phyloP scores from a whole-genome alignment of 208 protist genomes.

The Trichomonas gallinae region DNA sequence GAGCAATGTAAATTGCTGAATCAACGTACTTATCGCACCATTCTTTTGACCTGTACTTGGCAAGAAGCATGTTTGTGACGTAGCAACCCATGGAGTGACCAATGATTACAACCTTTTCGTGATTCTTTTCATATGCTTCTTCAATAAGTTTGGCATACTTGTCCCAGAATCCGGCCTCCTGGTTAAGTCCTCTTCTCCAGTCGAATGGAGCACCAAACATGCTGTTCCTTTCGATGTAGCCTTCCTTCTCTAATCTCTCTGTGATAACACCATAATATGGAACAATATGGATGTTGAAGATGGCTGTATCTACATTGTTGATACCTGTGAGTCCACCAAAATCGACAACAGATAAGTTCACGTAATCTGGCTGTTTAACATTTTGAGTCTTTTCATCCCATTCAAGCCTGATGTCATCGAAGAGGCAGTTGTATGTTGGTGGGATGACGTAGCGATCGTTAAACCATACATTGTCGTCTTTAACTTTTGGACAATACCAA shows the following conservation, averaged over 20 bases:
- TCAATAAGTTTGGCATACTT: neutral
- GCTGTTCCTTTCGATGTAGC: neutral
- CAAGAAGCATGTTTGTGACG: neutral
- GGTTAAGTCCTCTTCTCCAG: neutral
- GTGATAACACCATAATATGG: neutral
- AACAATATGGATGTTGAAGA: neutral
- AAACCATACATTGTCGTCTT: neutral
- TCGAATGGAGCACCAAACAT: neutral
- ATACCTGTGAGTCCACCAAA: neutral
- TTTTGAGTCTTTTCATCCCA: neutral
- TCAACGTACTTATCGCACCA: neutral
- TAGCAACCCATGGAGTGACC: neutral
- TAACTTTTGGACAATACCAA: neutral
- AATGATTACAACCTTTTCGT: neutral
- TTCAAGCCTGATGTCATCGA: neutral
- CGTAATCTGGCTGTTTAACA: neutral
- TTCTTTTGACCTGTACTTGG: neutral
- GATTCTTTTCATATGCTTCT: neutral
- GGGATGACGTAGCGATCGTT: neutral
- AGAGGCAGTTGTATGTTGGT: neutral
- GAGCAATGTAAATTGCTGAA: neutral
- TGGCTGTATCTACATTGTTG: neutral
- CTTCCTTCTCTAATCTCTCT: neutral
- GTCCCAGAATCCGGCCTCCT: neutral
- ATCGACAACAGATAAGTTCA: neutral